phyloP scores from a whole-genome alignment of 192 early-diverging fungal species.

The Gigaspora rosea region DNA sequence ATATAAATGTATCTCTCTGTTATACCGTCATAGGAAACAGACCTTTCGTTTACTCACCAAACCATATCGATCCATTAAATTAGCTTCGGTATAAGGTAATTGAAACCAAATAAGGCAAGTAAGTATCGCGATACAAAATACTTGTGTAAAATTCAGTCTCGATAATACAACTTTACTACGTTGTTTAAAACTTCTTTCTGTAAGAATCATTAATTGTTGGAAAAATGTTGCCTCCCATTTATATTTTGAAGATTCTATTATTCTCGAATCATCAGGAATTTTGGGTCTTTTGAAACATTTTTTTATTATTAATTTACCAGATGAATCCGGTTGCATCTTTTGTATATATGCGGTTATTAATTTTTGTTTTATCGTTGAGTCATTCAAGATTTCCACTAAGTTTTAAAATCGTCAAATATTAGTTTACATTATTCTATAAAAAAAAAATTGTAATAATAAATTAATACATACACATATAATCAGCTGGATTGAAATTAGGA shows the following conservation, averaged over 20 bases:
- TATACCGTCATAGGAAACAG: not conserved
- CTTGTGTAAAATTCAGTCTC: not conserved
- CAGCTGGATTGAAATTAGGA: constrained; percentile 19
- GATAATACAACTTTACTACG: constrained; percentile 6
- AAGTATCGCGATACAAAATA: not conserved
- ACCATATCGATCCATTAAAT: not conserved
- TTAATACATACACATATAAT: constrained; percentile 20
- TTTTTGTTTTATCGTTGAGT: not conserved
- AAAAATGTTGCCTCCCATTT: constrained; percentile 22
- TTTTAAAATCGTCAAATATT: not conserved
- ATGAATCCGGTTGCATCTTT: not conserved
- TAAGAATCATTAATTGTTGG: constrained; percentile 13
- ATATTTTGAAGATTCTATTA: not conserved
- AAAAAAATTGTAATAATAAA: too few relatives aligned
- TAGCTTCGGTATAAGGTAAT: not conserved
- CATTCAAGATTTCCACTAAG: constrained; percentile 12
- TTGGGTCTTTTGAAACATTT: not conserved
- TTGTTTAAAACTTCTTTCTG: constrained; percentile 23
- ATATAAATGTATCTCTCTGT: too few relatives aligned
- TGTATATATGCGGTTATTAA: not conserved
- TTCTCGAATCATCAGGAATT: not conserved
- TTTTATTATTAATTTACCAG: not conserved
- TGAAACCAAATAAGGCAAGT: not conserved
- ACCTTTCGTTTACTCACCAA: not conserved
- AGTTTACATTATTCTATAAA: not conserved